phyloP scores from a whole-genome alignment of 192 early-diverging fungal species.

The Backusella westeae region DNA sequence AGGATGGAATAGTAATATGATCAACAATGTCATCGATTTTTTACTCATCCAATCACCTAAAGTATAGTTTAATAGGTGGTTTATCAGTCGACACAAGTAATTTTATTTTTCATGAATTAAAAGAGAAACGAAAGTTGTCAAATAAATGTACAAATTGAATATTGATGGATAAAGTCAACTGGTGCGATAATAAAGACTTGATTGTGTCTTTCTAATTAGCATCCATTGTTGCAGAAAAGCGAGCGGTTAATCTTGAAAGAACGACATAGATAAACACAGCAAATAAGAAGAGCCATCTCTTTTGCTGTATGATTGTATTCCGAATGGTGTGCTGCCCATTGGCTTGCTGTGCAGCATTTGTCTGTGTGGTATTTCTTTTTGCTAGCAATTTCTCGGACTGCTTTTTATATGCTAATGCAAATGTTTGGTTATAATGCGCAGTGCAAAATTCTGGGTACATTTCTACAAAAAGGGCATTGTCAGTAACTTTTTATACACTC shows the following conservation, averaged over 20 bases:
- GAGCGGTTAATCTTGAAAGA: conserved; percentile 41
- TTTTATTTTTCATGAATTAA: background rate
- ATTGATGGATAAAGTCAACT: background rate
- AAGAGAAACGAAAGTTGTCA: background rate
- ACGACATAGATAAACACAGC: conserved; percentile 57
- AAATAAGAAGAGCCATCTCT: conserved; percentile 54
- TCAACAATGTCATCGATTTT: background rate
- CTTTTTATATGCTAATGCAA: background rate
- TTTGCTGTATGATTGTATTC: conserved; percentile 46
- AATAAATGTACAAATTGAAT: background rate
- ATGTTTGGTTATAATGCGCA: conserved; percentile 23
- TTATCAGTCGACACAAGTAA: background rate
- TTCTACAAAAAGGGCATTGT: conserved; percentile 37
- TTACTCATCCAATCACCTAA: too few relatives aligned
- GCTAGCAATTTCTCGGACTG: conserved; percentile 21
- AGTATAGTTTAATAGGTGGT: too few relatives aligned
- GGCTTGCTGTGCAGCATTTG: conserved; percentile 17
- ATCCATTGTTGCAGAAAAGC: conserved; percentile 20
- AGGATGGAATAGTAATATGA: background rate
- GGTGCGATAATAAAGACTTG: background rate
- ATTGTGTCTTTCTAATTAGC: background rate
- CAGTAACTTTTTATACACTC: background rate
- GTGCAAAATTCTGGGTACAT: conserved; percentile 85
- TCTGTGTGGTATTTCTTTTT: conserved; percentile 24
- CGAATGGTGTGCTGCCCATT: conserved; percentile 19